Base-by-base conservation (phyloP, 2,329 filamentous ascomycete species). In the Microthyrium microscopicum region DNA sequence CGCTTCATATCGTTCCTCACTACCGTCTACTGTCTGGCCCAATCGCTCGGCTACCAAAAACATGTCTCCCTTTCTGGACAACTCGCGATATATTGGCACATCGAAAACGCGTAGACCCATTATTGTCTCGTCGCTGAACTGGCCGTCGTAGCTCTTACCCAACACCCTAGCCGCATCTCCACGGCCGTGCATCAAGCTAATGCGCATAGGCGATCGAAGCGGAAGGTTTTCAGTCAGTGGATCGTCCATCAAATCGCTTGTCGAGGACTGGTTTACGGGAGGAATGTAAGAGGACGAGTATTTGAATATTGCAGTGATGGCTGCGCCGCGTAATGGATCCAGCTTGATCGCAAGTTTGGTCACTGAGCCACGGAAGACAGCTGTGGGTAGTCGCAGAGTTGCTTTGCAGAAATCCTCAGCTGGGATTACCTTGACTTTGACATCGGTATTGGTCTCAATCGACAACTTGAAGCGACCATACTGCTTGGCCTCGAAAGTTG, bases 31-130 rank as follows among this genome's bases (percentile, higher is more conserved):
- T n/a, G n/a, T n/a, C n/a, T n/a, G n/a, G n/a, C 73, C 78, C 46
- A 87, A 67, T 42, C 78, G 68, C 54, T 94, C 84, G 26, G 94
- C 60, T 5, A 93, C 76, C 34, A 94, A 60, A 77, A 79, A 91
- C 37, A 84, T 52, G 13, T 74, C 74, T 15, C 68, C 66, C 7
- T 55, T 55, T 20, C 55, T 55, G 37, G 62, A 58, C 41, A 67
- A 54, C n/a, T 60, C 64, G 0, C 81, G 77, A 28, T 73, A 71
- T 26, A 93, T 56, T 54, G 91, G 77, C 33, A 91, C 66, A 41
- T 87, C 76, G 11, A 70, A 62, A 2, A 78, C 79, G 31, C 80
- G 66, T 18, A 91, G 51, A 6, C 52, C 64, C 0, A 71, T 72
- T 37, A 65, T 61, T 5, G 65, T 63, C 15, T 66, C 66, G 52